Evolutionary conservation across 768 basidiomycete genomes (phyloP).

Genomic region (Pisolithus marmoratus): DNA sequence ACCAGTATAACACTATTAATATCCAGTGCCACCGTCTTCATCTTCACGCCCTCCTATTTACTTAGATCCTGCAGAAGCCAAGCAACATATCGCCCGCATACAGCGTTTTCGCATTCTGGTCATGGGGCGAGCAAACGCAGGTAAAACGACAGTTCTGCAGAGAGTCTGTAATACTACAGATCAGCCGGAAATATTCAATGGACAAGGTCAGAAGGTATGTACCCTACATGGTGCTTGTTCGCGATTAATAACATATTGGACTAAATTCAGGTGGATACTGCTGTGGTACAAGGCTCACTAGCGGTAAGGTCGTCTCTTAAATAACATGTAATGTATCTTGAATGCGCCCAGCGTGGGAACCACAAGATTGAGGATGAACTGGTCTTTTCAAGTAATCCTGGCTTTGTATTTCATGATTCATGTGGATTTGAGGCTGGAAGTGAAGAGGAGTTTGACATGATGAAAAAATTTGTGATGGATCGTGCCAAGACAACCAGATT

Average conservation of each 20-base stretch:
- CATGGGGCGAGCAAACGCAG: constrained; percentile 36
- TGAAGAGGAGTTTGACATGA: constrained; percentile 20
- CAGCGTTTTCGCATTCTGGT: constrained; percentile 33
- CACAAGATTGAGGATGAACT: constrained; percentile 30
- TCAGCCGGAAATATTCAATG: constrained; percentile 21
- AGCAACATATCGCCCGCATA: no score
- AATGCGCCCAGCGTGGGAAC: constrained; percentile 14
- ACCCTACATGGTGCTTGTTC: not conserved
- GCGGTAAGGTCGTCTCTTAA: not conserved
- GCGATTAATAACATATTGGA: not conserved
- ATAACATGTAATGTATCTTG: not conserved
- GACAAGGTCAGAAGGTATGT: constrained; percentile 13
- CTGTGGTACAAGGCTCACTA: not conserved
- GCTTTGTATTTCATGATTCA: constrained; percentile 39
- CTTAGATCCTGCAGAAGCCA: no score
- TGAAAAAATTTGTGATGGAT: constrained; percentile 28
- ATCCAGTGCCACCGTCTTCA: no score
- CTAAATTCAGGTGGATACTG: not conserved
- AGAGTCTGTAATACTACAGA: no score
- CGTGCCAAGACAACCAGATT: constrained; percentile 12
- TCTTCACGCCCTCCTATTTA: no score
- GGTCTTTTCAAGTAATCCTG: constrained; percentile 24
- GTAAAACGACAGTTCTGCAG: no score
- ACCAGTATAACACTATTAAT: no score
- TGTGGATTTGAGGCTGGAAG: constrained; percentile 34